Base-by-base conservation (phyloP, 805 yeast genomes). In the Zygosaccharomyces siamensis region DNA sequence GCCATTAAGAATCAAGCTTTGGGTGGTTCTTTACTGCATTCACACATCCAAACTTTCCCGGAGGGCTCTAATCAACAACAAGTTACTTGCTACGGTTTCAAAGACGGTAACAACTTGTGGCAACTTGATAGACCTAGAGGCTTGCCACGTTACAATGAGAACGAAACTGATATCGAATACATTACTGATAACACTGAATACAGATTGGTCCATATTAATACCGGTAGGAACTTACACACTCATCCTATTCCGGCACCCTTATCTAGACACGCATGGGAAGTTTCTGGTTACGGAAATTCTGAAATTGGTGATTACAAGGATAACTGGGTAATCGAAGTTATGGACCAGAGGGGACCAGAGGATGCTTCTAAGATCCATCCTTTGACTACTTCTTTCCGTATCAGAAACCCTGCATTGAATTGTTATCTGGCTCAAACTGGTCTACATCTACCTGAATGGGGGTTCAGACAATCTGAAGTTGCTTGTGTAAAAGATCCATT, bases 21-120 rank as follows among this genome's bases (percentile, higher is more conserved):
- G 36, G 82, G 87, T 40, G 89, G 90, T 46, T 81, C 83, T 50
- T 71, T 88, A 54, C 71, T 93, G 53, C 99, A 93, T 65, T 92
- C 98, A 0, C 99, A 93, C 64, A 73, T 75, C 14, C 95, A 86
- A 64, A 67, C 76, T 10, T 93, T 83, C 64, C 99, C 99, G 12
- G 89, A 81, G 55, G 98, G 98, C 3, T 87, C 97, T 2, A 77
- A 78, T 53, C 98, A 93, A 70, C 97, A 90, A 67, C 99, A 93
- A 69, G 76, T 93, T 43, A 93, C 99, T 24, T 87, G 93, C 5
- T 93, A 93, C 66, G 87, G 90, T 16, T 89, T 82, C 68, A 88
- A 88, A 64, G 98, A 93, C 66, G 70, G 75, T 46, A 92, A 93
- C 69, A 93, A 92, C 66, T 80, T 85, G 47, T 90, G 96, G 86